Base-by-base conservation (phyloP, 2,329 filamentous ascomycete species). In the Nannizzia gypsea region DNA sequence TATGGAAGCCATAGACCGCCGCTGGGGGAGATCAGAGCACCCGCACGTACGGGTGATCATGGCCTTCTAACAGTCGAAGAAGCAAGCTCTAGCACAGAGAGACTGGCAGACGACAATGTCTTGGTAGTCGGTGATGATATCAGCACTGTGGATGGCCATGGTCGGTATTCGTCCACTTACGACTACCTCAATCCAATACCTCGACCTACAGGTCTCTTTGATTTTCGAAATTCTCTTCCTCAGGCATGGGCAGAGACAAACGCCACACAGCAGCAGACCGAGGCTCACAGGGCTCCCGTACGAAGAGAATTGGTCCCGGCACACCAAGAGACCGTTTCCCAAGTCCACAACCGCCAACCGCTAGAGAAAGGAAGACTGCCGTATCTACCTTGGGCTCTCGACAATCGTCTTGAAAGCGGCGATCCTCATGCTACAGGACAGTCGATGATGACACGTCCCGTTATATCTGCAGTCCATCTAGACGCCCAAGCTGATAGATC, bases 1-100 rank as follows among this genome's bases (percentile, higher is more conserved):
- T 83, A 85, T 67, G 79, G 77, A 36, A 81, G 81, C 48, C 83
- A 85, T 68, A 76, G 84, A 38, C 82, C 83, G 22, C 83, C 83
- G 0, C 73, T 83, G 59, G 82, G 81, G 42, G 81, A 84, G 67
- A 83, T 84, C 63, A 71, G 72, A 46, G 73, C 71, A 36, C 67
- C 71, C 8, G 59, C 67, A 5, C 64, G 69, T 20, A 58, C 57
- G 8, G 40, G 38, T 20, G 56, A 63, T 46, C 57, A 61, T 58
- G 69, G 70, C 3, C 66, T 78, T 4, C 67, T 73, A 46, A 68
- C 74, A 1, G 76, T 78, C 2, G 76, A 77, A 61, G 76, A 78
- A 63, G 72, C 71, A 1, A 73, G 70, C 59, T 68, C 71, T 11
- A 72, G 66, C 59, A 71, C 71, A 56, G 72, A 76, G 64, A 65